These are phyloP conservation scores for Dendrostoma leiphaemia DNA, from an alignment of 2,329 filamentous ascomycete species.

Conservation along the genomic window DNA sequence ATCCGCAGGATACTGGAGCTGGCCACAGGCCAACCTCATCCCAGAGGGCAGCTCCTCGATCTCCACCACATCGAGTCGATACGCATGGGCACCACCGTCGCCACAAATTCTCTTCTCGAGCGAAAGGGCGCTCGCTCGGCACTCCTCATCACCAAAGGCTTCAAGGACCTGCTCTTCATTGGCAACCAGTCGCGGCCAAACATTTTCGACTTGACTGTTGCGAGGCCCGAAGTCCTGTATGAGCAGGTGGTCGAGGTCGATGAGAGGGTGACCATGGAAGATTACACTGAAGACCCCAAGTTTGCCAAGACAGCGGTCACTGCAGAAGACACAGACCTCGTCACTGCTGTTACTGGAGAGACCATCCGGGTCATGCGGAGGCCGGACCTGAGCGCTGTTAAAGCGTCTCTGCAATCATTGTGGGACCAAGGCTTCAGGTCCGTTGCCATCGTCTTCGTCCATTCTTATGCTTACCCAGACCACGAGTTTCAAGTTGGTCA, in stretches of 20 bases:
- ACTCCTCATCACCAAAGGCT: conserved; percentile 23
- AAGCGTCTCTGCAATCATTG: conserved; percentile 1
- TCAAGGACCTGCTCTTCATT: conserved; percentile 28
- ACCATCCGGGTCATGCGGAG: conserved; percentile 12
- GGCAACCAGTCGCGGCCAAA: conserved; percentile 31
- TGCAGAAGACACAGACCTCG: neutral
- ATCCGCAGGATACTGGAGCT: conserved; percentile 50
- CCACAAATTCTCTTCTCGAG: conserved; percentile 17
- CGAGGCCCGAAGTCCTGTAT: conserved; percentile 16
- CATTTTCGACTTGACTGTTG: conserved; percentile 26
- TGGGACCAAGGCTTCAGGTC: conserved; percentile 40
- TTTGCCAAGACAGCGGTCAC: neutral
- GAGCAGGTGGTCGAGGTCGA: conserved; percentile 19
- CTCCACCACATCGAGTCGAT: conserved; percentile 11
- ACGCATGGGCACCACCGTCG: conserved; percentile 18
- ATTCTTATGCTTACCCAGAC: conserved; percentile 68
- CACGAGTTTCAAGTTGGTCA: conserved; percentile 43
- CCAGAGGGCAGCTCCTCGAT: conserved; percentile 8
- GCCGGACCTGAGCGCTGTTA: conserved; percentile 4
- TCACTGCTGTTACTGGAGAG: conserved; percentile 13
- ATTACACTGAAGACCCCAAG: conserved; percentile 15
- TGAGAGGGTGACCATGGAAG: conserved; percentile 18
- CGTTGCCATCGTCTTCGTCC: conserved; percentile 64
- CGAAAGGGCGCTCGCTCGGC: conserved; percentile 18
- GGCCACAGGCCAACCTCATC: conserved; percentile 33